Conservation (phyloP, 2,329 filamentous ascomycete species). For the Pyrenochaeta sp. region DNA sequence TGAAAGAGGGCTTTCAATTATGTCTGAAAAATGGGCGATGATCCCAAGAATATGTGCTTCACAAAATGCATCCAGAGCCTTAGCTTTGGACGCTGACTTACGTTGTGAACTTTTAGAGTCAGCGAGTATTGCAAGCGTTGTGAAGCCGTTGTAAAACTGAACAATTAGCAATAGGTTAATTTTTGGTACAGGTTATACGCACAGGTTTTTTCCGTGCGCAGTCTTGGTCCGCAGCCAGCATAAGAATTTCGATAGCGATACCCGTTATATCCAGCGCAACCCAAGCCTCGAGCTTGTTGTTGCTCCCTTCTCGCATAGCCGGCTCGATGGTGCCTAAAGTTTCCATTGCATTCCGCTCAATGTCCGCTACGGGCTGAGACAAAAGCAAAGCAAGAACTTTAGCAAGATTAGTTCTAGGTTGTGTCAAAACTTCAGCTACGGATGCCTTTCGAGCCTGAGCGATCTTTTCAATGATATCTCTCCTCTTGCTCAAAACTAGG, state of each 20-base stretch:
- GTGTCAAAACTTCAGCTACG: slow-evolving; percentile 68
- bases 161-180: slow-evolving; percentile 4
- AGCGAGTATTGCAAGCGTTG: slow-evolving; percentile 54
- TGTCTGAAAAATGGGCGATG: slow-evolving; percentile 81
- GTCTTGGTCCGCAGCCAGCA: slow-evolving; percentile 75
- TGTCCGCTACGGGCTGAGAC: slow-evolving; percentile 68
- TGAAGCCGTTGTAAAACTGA: slow-evolving; percentile 60
- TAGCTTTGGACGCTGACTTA: slow-evolving; percentile 58
- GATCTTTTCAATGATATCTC: slow-evolving; percentile 81
- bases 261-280: slow-evolving; percentile 78
- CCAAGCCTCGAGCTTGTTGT: slow-evolving; percentile 70
- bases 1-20: slow-evolving; percentile 72
- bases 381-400: slow-evolving; percentile 67
- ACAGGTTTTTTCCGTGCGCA: slow-evolving; percentile 64
- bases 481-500: slow-evolving; percentile 79
- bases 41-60: slow-evolving; percentile 86
- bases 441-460: slow-evolving; percentile 70
- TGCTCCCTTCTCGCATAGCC: slow-evolving; percentile 68
- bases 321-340: slow-evolving; percentile 74
- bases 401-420: slow-evolving; percentile 64
- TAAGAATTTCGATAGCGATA: slow-evolving; percentile 82
- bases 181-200: slow-evolving; percentile 39
- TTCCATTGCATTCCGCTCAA: slow-evolving; percentile 73
- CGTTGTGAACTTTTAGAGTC: slow-evolving; percentile 59
- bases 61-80: slow-evolving; percentile 76